Percentiles rank a stretch among this genome's conserved stretches.
Conservation (phyloP, 2,329 filamentous ascomycete genomes). For the Cylindrodendrum hubeiense region DNA sequence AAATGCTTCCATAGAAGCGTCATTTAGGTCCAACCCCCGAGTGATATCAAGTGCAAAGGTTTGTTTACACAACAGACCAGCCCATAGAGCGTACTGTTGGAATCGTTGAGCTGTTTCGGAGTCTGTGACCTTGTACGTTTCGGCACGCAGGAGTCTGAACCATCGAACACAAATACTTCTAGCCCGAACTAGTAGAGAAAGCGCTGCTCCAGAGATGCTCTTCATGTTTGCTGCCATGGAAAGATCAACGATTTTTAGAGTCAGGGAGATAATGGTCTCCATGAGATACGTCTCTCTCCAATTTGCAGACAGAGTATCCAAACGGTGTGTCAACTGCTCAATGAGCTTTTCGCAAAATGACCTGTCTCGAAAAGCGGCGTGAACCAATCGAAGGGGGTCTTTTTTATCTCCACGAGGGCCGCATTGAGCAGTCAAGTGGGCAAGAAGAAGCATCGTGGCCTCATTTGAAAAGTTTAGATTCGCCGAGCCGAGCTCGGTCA, state of each 20-base stretch:
- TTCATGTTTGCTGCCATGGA: constrained; percentile 21
- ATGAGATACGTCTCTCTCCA: constrained; percentile 72
- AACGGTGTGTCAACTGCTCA: constrained; percentile 56
- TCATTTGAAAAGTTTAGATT: constrained; percentile 73
- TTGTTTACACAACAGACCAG: constrained; percentile 66
- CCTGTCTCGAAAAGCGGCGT: constrained; percentile 62
- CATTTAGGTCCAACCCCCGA: constrained; percentile 15
- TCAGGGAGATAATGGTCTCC: constrained; percentile 67
- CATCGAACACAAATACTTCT: constrained; percentile 59
- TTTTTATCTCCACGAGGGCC: constrained; percentile 57
- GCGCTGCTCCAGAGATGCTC: background rate
- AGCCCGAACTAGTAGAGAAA: constrained; percentile 26
- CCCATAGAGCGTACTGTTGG: constrained; percentile 62
- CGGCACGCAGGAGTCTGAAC: constrained; percentile 60
- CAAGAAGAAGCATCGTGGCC: constrained; percentile 62
- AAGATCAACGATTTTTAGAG: constrained; percentile 53
- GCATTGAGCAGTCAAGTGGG: constrained; percentile 64
- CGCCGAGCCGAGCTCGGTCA: constrained; percentile 63
- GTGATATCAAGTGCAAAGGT: constrained; percentile 45
- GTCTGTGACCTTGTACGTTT: constrained; percentile 56
- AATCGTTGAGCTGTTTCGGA: constrained; percentile 50
- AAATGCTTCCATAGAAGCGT: constrained; percentile 26
- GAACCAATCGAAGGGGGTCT: constrained; percentile 55
- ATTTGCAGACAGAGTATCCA: constrained; percentile 64
- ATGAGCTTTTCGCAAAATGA: constrained; percentile 63